Evolutionary conservation across 2,329 filamentous ascomycete species (phyloP), one percentile per base, ranked within the genome.

Genomic region (Trichoderma citrinoviride): DNA sequence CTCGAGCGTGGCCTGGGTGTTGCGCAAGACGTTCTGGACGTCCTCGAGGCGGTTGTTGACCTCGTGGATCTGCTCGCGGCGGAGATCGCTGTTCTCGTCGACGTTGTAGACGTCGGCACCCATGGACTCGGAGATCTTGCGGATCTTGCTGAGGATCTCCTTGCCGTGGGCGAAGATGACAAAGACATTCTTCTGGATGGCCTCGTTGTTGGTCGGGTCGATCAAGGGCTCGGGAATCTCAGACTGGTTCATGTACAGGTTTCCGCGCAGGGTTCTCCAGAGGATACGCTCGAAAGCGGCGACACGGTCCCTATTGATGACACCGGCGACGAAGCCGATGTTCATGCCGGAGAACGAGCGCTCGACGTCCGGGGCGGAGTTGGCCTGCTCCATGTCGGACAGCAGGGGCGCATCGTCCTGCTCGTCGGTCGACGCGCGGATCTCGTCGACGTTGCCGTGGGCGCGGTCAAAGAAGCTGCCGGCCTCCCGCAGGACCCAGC

Each of bases 171-270:
- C 95, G 73, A 99, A 99, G 77, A 99, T 99, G 74, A 99, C 94
- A 74, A 99, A 99, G 64, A 99, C 95, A 72, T 97, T 99, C 87
- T 99, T 99, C 82, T 90, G 88, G 71, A 96, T 85, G 69, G 91
- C 84, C 79, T 98, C 94, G 76, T 98, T 97, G 80, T 87, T 97
- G 75, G 90, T 85, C 17, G 95, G 94, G 77, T 99, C 92, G 76
- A 97, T 84, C 71, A 99, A 90, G 43, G 92, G 88, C 77, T 99
- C 94, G 7, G 93, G 89, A 68, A 99, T 99, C 83, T 99, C 95
- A 46, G 94, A 94, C 82, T 99, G 96, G 80, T 99, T 99, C 95
- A 99, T 99, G 84, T 98, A 99, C 68, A 99, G 82, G 78, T 99
- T 99, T 73, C 95, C 95, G 77, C 95, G 92, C 47, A 99, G 87